Evolutionary conservation across 345 rosid genomes (phyloP).

Genomic region (Lepidium africanum): DNA sequence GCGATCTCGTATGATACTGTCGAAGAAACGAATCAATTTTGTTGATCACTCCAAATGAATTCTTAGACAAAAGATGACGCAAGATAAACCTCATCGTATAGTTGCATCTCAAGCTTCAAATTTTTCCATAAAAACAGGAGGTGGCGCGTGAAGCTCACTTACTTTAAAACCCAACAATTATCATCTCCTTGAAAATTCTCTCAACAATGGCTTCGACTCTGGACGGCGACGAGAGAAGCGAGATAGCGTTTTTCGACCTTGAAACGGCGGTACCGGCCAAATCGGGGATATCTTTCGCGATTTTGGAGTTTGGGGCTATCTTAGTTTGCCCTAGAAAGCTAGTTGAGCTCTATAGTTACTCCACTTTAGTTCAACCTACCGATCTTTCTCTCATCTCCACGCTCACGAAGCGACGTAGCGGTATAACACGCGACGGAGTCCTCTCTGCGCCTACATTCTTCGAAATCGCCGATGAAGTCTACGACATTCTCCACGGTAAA

Average conservation of each 20-base stretch:
- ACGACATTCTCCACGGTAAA: constrained; percentile 65
- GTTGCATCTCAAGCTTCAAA: background rate
- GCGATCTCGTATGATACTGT: constrained; percentile 16
- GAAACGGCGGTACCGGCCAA: constrained; percentile 71
- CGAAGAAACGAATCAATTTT: constrained; percentile 1
- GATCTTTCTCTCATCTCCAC: constrained; percentile 52
- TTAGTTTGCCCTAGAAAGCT: constrained; percentile 77
- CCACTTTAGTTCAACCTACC: constrained; percentile 68
- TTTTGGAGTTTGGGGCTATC: constrained; percentile 89
- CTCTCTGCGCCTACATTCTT: constrained; percentile 49
- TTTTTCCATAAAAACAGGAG: background rate
- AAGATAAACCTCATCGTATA: background rate
- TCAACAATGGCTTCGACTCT: constrained; percentile 11
- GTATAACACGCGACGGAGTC: constrained; percentile 56
- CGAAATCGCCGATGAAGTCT: constrained; percentile 59
- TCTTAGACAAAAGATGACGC: constrained; percentile 7
- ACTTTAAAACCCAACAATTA: background rate
- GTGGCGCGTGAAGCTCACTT: background rate
- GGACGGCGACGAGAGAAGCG: constrained; percentile 27
- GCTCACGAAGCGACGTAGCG: constrained; percentile 55
- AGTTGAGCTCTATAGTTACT: constrained; percentile 54
- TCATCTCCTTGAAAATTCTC: background rate
- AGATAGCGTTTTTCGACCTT: constrained; percentile 78
- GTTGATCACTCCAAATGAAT: background rate
- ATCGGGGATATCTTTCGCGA: constrained; percentile 41